These are phyloP conservation scores for Xylariaceae sp. DNA, from an alignment of 2,329 filamentous ascomycete species.

Conservation along the genomic window DNA sequence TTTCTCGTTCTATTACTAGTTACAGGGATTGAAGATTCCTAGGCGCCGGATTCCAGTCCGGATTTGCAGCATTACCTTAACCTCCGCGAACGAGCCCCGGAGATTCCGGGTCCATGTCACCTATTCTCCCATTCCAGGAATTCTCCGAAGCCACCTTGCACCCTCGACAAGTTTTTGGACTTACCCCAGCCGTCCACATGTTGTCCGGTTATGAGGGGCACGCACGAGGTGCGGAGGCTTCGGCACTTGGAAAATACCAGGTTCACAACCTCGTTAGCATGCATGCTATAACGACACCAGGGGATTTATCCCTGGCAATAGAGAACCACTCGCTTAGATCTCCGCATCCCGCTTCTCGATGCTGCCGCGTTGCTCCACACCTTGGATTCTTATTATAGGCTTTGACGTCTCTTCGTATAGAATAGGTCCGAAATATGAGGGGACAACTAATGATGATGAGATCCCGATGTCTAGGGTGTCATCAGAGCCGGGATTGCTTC, in stretches of 20 bases:
- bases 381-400: too few species aligned
- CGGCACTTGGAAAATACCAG: background rate
- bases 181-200: too few species aligned
- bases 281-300: background rate
- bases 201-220: conserved; percentile 9
- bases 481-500: too few species aligned
- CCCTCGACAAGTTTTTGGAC: too few species aligned
- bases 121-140: background rate
- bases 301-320: background rate
- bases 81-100: background rate
- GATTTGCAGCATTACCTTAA: background rate
- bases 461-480: too few species aligned
- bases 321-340: background rate
- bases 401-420: background rate
- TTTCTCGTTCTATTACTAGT: background rate
- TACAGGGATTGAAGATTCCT: background rate
- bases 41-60: background rate
- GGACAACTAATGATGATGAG: too few species aligned
- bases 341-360: background rate
- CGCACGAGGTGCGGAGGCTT: background rate
- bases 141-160: conserved; percentile 2
- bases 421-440: conserved; percentile 2
- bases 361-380: background rate
- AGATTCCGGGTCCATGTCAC: background rate
- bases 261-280: background rate